Base-by-base conservation (phyloP, 2,329 filamentous ascomycete genomes). In the Rugonectria rugulosa region DNA sequence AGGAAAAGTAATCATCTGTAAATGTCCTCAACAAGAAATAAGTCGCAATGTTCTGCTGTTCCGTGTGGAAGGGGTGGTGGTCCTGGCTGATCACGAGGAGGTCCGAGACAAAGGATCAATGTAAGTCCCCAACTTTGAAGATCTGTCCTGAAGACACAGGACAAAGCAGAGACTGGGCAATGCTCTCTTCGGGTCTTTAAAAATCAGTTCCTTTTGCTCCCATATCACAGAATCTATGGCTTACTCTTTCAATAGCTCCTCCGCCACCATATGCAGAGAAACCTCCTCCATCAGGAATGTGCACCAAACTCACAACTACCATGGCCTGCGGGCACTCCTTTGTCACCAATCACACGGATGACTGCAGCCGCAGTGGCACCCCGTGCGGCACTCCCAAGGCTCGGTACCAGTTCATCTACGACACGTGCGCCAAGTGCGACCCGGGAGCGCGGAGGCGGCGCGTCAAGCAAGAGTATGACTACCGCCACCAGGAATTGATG, bases 341-440 rank as follows among this genome's bases (percentile, higher is more conserved):
- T n/a, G 37, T 40, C 38, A 63, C 46, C 53, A 64, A 53, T 38
- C 27, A 51, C 44, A 21, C 51, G 32, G 55, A 55, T 15, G 51
- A 53, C 20, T 43, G 53, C 38, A 60, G 46, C 19, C 38, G 37
- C 24, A 40, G 26, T 29, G 21, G 32, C 37, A 56, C 54, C 24
- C 40, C 36, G 2, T 40, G 51, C 54, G 61, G 62, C 48, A 58
- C 56, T 12, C 54, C 51, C 31, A 37, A 55, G 12, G 23, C 55
- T 21, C 59, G 59, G 26, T 54, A 51, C 20, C 55, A 52, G 11
- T 67, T 66, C 50, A 46, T 77, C 37, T 54, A 69, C 36, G 73
- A 74, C 59, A 73, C 70, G n/a, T 77, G 75, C 61, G 69, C 73
- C 7, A 45, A 57, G 6, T 78, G 75, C 56, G 73, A 77, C 44